A percentile compares a stretch with the other conserved stretches of the same genome.
These are phyloP conservation scores for Bertia moriformis DNA, from an alignment of 2,329 filamentous ascomycete genomes.

Conservation along the genomic window DNA sequence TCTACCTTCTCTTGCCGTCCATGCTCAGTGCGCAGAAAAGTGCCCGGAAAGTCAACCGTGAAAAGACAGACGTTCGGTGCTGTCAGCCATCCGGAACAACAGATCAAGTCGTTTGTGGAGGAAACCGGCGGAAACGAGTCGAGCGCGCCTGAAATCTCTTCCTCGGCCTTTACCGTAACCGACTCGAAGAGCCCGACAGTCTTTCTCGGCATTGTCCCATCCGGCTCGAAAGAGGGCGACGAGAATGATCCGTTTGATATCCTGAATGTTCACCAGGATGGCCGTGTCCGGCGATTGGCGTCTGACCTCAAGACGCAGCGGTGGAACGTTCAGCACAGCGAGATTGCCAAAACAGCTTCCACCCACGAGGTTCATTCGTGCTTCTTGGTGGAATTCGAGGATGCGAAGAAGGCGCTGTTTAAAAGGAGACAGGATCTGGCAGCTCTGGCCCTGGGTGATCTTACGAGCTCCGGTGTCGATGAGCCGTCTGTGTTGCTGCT, in stretches of 20 bases:
- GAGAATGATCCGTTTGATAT: conserved; percentile 18
- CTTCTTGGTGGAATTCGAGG: conserved; percentile 22
- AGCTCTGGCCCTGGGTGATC: conserved; percentile 17
- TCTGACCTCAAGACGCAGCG: conserved; percentile 20
- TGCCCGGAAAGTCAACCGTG: conserved; percentile 20
- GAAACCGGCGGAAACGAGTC: conserved; percentile 17
- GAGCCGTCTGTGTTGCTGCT: conserved; percentile 19
- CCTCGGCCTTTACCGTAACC: conserved; percentile 18
- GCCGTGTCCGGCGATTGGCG: conserved; percentile 20
- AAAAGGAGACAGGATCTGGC: conserved; percentile 21
- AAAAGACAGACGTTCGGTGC: conserved; percentile 41
- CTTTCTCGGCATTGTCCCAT: conserved; percentile 20
- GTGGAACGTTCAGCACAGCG: conserved; percentile 19
- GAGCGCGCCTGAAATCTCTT: conserved; percentile 18
- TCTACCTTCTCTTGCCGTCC: conserved; percentile 39
- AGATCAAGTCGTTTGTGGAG: conserved; percentile 38
- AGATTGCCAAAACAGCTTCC: conserved; percentile 12
- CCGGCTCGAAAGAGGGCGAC: conserved; percentile 8
- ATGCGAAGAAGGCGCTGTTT: conserved; percentile 20
- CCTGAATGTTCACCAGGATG: conserved; percentile 24
- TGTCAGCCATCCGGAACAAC: conserved; percentile 26
- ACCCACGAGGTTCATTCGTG: conserved; percentile 15
- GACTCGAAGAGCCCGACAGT: conserved; percentile 19
- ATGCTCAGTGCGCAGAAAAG: conserved; percentile 38
- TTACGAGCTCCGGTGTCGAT: conserved; percentile 10